Base-by-base conservation (phyloP, 1,284 basidiomycete genomes). In the Ceratobasidium sp. region DNA sequence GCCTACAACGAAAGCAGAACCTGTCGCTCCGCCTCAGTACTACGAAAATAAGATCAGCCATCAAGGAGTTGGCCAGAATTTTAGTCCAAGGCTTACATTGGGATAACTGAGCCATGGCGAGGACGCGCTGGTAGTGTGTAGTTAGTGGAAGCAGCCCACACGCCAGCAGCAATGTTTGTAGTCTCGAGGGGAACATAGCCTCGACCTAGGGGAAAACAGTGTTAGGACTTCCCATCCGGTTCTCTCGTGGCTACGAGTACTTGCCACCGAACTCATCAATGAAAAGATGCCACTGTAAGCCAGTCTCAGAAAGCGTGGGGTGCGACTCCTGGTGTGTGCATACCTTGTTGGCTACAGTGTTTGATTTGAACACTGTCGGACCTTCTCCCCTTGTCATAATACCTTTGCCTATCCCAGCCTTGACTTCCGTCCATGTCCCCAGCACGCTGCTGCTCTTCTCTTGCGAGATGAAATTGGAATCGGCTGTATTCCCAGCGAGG, bases 301-400 rank as follows among this genome's bases (percentile, higher is more conserved):
- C n/a, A 59, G 20, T 48, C 4, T 62, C 44, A 46, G 33, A 10
- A 64, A 23, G 27, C 8, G 16, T 41, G 23, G 30, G 5, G n/a
- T 18, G 4, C 35, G 20, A 18, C 3, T 35, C 27, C 5, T n/a
- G 35, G 5, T 6, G 50, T 38, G 27, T 18, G 33, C 71, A 12
- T 65, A 74, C 71, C 59, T 74, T 74, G 41, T 64, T 74, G n/a
- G 71, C 59, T 7, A 64, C 71, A 18, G 71, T 74, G 59, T 74
- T 74, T 30, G 71, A 74, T 27, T 74, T 74, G 30, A 74, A 74
- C 6, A 64, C 71, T 10, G 71, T 74, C 27, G 71, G 71, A 12
- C 71, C 71, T 41, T 74, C 71, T 50, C 71, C 71, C n/a, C 71
- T 60, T 4, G 71, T 74, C 33, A 74, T 50, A 2, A 64, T 48